Conservation (phyloP, 73 alveolate species). For the Paramecium primaurelia region DNA sequence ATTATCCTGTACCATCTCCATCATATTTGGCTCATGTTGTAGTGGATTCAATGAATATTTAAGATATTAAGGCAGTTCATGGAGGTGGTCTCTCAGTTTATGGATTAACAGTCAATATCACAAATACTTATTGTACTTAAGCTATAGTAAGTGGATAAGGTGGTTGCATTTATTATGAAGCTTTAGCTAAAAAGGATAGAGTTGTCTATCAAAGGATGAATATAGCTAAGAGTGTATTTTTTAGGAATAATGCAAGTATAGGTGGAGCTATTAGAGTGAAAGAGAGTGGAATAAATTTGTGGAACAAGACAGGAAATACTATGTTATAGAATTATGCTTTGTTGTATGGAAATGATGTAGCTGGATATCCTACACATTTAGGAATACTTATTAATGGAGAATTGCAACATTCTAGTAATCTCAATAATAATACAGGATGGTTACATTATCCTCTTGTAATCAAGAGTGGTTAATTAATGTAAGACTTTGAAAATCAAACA, state of each 20-base stretch:
- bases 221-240: not conserved
- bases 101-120: constrained; percentile 31
- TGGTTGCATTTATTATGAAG: constrained; percentile 24
- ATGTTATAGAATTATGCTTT: constrained; percentile 12
- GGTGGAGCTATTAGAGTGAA: constrained; percentile 63
- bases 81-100: constrained; percentile 27
- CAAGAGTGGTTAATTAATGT: constrained; percentile 7
- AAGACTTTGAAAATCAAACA: not conserved
- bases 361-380: constrained; percentile 50
- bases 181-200: not conserved
- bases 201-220: not conserved
- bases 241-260: constrained; percentile 50
- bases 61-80: not conserved
- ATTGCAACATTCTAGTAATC: not conserved
- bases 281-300: constrained; percentile 10
- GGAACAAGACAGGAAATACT: not conserved
- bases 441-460: constrained; percentile 11
- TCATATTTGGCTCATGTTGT: constrained; percentile 26
- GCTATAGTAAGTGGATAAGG: not conserved
- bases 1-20: not conserved
- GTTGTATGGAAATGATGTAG: constrained; percentile 33
- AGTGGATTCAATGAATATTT: not conserved
- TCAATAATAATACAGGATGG: constrained; percentile 24
- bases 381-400: not conserved
- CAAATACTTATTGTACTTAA: not conserved